Percentiles rank a stretch among this genome's conserved stretches.
Conservation (phyloP, 2,329 filamentous ascomycete species). For the Colletotrichum lindemuthianum region DNA sequence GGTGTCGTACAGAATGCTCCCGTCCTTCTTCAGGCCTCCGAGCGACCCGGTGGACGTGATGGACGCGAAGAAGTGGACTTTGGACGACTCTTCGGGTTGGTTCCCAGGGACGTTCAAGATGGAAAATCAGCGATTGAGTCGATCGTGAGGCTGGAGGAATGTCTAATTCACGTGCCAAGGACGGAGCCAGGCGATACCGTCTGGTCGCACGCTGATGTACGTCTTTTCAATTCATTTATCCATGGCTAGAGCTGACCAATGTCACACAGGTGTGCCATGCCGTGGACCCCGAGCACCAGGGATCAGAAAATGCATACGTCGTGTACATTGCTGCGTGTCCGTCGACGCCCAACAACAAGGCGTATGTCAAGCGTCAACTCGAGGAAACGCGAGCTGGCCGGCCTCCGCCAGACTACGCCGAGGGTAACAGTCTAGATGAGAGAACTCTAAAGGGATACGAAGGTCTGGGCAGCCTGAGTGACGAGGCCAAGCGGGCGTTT, state of each 20-base stretch:
- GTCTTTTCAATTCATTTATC: conserved; percentile 24
- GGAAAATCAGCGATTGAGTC: conserved; percentile 49
- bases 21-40: conserved; percentile 52
- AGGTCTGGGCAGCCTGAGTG: conserved; percentile 7
- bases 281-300: conserved; percentile 50
- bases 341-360: conserved; percentile 42
- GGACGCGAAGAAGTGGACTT: conserved; percentile 49
- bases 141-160: conserved; percentile 46
- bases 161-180: conserved; percentile 49
- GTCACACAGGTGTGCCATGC: conserved; percentile 47
- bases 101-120: conserved; percentile 51
- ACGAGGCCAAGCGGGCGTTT: conserved; percentile 19
- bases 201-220: conserved; percentile 53
- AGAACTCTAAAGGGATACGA: conserved; percentile 21
- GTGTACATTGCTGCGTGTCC: conserved; percentile 50
- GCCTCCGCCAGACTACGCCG: conserved; percentile 55
- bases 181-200: conserved; percentile 52
- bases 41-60: conserved; percentile 42
- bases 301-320: conserved; percentile 45
- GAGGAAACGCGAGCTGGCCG: conserved; percentile 48
- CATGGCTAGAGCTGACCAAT: not conserved
- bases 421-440: conserved; percentile 43
- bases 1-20: conserved; percentile 53
- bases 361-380: conserved; percentile 39
- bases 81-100: conserved; percentile 43